Base-by-base conservation (phyloP, 176 grass and related monocot genomes). In the Pontederia paniculata region DNA sequence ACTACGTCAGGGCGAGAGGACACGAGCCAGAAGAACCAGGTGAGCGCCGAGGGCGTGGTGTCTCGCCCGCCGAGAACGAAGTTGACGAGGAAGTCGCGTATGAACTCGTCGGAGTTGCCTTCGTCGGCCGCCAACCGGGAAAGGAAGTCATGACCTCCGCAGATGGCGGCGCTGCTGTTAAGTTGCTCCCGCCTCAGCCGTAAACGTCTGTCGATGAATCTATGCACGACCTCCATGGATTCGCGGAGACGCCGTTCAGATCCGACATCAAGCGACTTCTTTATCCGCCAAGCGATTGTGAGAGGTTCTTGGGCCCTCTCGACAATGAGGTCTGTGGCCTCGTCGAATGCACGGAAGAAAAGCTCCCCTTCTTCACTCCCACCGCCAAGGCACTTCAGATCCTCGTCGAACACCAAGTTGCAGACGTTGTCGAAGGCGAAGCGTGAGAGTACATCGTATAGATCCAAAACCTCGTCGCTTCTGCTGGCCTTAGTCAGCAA, bases 21-120 rank as follows among this genome's bases (percentile, higher is more conserved):
- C 9, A 82, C 21, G 9, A 91, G 20, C 82, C 87, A 91, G 76
- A 91, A 82, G 78, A 91, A 91, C 82, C 87, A 91, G 45, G 87
- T 68, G 23, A 86, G 57, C 11, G 82, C 87, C 0, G 82, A 74
- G 0, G 87, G 84, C 21, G 87, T 85, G 20, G 82, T 85, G 62
- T 86, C 87, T 12, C 82, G 78, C 8, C 88, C 72, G 12, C 78
- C 82, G 3, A 80, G 19, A 50, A 91, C 46, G 76, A 91, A 83
- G 74, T 77, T 91, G 52, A 71, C 77, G 13, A 91, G 75, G 7
- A 83, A 60, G 54, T 86, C 78, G 9, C 75, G 72, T 45, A 91
- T 73, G 79, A 58, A 73, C 63, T 82, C 69, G 2, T 86, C 57
- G 42, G 50, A 76, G 50, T 80, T 63, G 49, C 44, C 15, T 12